Conservation (phyloP, 805 yeast species). For the Cyberlindnera xylosilytica region DNA sequence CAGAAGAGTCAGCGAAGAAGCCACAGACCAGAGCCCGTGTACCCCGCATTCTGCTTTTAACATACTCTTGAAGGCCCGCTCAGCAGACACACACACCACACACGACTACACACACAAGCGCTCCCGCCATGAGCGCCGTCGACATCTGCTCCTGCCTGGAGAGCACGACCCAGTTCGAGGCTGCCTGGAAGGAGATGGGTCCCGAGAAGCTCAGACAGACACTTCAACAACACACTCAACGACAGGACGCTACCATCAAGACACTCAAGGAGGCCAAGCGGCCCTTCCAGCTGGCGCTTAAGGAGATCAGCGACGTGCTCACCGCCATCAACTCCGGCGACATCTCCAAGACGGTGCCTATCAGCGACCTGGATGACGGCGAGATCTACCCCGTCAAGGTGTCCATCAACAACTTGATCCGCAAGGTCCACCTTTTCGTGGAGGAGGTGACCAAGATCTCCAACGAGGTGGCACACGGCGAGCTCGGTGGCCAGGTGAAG, state of each 20-base stretch:
- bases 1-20: too few species aligned
- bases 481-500: constrained; percentile 84
- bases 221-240: constrained; percentile 1
- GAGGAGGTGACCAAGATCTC: constrained; percentile 81
- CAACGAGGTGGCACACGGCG: constrained; percentile 85
- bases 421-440: constrained; percentile 63
- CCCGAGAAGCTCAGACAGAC: constrained; percentile 11
- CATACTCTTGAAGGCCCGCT: too few species aligned
- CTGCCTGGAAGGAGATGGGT: constrained; percentile 1
- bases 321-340: constrained; percentile 85
- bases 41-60: too few species aligned
- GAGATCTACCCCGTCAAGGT: constrained; percentile 74
- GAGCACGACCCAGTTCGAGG: constrained; percentile 8
- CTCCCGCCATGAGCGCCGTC: constrained; percentile 4
- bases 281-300: constrained; percentile 13
- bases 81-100: neutral
- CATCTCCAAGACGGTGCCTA: constrained; percentile 60
- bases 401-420: constrained; percentile 84
- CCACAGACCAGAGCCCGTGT: too few species aligned
- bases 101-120: neutral
- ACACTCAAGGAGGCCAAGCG: constrained; percentile 6
- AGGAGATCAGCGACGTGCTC: constrained; percentile 80
- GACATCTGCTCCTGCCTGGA: constrained; percentile 5
- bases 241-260: constrained; percentile 5
- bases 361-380: constrained; percentile 59